phyloP scores from a whole-genome alignment of 2,329 filamentous ascomycete species.

The Tolypocladium ovalisporum region DNA sequence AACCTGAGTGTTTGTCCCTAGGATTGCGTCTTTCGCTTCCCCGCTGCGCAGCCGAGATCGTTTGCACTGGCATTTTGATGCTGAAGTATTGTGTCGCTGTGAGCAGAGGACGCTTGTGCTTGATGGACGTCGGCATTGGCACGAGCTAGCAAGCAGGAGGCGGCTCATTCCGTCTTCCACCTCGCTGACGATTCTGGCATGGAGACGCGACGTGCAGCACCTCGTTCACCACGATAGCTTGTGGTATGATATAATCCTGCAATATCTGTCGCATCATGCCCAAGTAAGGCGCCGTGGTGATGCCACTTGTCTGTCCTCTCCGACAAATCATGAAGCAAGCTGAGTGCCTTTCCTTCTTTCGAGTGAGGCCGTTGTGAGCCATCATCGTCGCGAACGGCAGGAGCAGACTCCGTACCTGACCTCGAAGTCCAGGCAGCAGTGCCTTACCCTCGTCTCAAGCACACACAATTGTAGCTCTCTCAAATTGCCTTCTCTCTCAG shows the following conservation, averaged over 20 bases:
- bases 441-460: background rate
- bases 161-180: background rate
- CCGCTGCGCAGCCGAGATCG: no score
- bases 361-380: background rate
- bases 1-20: no score
- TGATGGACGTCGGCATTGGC: background rate
- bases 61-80: no score
- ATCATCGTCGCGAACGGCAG: background rate
- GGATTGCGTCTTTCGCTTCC: no score
- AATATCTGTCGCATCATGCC: no score
- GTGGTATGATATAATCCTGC: no score
- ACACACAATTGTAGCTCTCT: background rate
- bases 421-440: background rate
- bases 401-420: background rate
- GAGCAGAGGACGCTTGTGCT: no score
- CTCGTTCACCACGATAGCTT: background rate
- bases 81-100: no score
- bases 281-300: background rate
- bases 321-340: background rate
- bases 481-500: background rate
- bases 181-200: background rate
- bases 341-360: no score
- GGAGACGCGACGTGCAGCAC: background rate
- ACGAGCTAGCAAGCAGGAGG: background rate
- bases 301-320: background rate